Base-by-base conservation (phyloP, 2,329 filamentous ascomycete species). In the Ophiostoma populinum region DNA sequence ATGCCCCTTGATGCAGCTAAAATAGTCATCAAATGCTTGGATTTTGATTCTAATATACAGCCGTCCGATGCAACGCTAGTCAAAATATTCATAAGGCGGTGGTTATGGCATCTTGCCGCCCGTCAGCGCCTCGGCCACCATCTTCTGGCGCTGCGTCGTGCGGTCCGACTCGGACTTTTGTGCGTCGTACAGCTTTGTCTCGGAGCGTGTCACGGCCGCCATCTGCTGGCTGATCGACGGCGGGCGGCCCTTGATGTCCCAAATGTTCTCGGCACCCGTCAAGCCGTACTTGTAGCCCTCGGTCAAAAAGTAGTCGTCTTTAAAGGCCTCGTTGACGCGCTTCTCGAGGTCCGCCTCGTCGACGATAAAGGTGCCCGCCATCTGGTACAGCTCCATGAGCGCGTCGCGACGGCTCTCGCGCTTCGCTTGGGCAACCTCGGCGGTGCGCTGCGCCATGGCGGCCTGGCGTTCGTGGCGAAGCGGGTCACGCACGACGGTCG, bases 331-430 rank as follows among this genome's bases (percentile, higher is more conserved):
- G 16, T 92, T 78, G 38, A 94, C 75, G 44, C 74, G 68, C 12
- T 61, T 62, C 46, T 80, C 68, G 22, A 98, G 67, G 52, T 92
- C 77, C 34, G 66, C 59, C 52, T 92, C 85, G 17, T 68, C 75
- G 13, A 83, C 75, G 51, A 98, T 94, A 58, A 95, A 98, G 25
- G 71, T 62, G 18, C 79, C 70, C 5, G 90, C 85, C 46, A 85
- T 80, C 59, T 90, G 80, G 58, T 98, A 98, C 10, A 98, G 67
- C 39, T 81, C 75, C 56, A 93, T 82, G 20, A 98, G 58, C 12
- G 76, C 68, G 44, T 87, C 72, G 41, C 70, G 65, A 34, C 79
- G 70, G 35, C 65, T 62, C 39, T 74, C 64, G 28, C 63, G 61
- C 50, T 74, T 73, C 35, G 59, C 53, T 8, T 55, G 57, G 21